phyloP scores from a whole-genome alignment of 257 asterid genomes.

The Plantago ovata region DNA sequence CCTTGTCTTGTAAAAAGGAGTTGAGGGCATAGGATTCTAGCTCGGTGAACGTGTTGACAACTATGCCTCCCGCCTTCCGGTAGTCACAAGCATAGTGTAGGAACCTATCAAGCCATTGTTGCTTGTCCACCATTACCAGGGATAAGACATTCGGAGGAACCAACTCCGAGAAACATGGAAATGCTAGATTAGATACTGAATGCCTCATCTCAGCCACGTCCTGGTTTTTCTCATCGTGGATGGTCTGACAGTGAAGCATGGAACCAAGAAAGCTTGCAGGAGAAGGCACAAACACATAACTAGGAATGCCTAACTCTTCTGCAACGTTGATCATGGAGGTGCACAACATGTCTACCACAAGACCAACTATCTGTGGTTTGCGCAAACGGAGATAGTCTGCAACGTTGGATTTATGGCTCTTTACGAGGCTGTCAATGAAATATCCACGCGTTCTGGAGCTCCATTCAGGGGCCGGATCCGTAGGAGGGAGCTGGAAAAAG shows the following conservation, averaged over 20 bases:
- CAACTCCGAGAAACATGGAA: conserved; percentile 42
- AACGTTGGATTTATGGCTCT: conserved; percentile 40
- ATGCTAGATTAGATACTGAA: conserved; percentile 17
- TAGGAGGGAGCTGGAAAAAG: conserved; percentile 46
- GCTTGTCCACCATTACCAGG: conserved; percentile 35
- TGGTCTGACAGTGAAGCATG: conserved; percentile 56
- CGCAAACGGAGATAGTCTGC: conserved; percentile 28
- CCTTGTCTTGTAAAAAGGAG: conserved; percentile 25
- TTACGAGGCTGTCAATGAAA: conserved; percentile 44
- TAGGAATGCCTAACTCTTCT: conserved; percentile 35
- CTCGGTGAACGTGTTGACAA: conserved; percentile 50
- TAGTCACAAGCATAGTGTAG: conserved; percentile 49
- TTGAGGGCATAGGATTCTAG: conserved; percentile 43
- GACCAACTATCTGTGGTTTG: conserved; percentile 19
- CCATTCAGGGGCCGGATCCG: conserved; percentile 57
- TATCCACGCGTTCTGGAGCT: conserved; percentile 51
- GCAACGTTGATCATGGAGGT: conserved; percentile 56
- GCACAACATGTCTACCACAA: conserved; percentile 63
- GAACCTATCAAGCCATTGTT: conserved; percentile 46
- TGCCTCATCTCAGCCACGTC: conserved; percentile 36
- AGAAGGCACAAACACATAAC: conserved; percentile 56
- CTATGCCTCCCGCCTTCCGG: conserved; percentile 49
- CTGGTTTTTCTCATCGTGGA: conserved; percentile 41
- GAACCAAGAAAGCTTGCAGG: conserved; percentile 56
- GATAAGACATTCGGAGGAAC: conserved; percentile 45